Conservation (phyloP, 345 rosid species). For the Draba incana region DNA sequence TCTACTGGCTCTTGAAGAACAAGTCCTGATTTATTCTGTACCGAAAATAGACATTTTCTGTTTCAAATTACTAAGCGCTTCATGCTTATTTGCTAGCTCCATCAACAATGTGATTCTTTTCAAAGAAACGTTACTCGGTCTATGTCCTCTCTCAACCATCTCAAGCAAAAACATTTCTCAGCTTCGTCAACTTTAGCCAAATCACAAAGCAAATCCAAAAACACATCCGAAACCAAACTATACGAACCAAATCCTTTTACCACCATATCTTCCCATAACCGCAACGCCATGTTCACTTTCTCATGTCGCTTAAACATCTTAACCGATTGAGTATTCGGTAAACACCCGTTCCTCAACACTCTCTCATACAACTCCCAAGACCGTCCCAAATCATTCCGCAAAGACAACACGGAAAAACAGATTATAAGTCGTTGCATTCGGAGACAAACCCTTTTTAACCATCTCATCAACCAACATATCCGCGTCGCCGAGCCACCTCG, state of each 20-base stretch:
- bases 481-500: conserved; percentile 77
- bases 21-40: neutral
- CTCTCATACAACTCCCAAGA: conserved; percentile 64
- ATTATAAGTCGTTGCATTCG: conserved; percentile 87
- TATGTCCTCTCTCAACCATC: conserved; percentile 87
- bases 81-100: conserved; percentile 80
- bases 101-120: conserved; percentile 81
- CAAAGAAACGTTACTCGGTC: conserved; percentile 76
- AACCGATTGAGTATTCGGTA: conserved; percentile 73
- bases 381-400: conserved; percentile 66
- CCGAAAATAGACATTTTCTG: conserved; percentile 64
- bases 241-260: conserved; percentile 85
- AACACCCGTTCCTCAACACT: conserved; percentile 70
- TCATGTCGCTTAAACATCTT: conserved; percentile 79
- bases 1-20: conserved; percentile 74
- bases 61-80: conserved; percentile 51
- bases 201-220: conserved; percentile 90
- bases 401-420: conserved; percentile 73
- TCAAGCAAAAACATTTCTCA: conserved; percentile 70
- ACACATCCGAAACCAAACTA: conserved; percentile 75
- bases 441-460: conserved; percentile 61
- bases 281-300: conserved; percentile 69
- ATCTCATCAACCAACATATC: conserved; percentile 72
- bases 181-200: conserved; percentile 77
- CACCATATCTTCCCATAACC: conserved; percentile 89